Evolutionary conservation across 805 yeast genomes (phyloP).

Genomic region (Candida nonsorbophila): DNA sequence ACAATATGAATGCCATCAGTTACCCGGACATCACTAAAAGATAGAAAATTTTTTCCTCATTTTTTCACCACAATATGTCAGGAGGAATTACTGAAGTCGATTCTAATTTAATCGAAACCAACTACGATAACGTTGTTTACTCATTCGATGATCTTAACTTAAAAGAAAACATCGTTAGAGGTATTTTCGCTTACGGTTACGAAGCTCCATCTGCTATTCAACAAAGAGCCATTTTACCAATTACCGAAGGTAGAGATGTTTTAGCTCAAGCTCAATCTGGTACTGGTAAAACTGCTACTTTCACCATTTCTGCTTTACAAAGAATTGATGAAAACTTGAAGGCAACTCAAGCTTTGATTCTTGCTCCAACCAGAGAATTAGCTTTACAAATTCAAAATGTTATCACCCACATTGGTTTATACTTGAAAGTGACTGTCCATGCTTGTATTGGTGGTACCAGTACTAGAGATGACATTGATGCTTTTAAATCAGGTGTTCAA

Average conservation of each 20-base stretch:
- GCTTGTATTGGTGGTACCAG: slow-evolving; percentile 98
- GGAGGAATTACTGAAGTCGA: slow-evolving; percentile 79
- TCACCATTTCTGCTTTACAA: slow-evolving; percentile 68
- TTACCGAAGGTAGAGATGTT: slow-evolving; percentile 66
- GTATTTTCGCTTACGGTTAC: slow-evolving; percentile 77
- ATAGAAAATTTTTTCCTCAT: background rate
- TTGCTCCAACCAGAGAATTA: slow-evolving; percentile 97
- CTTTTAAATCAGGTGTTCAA: slow-evolving; percentile 82
- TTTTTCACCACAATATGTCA: slow-evolving; percentile 32
- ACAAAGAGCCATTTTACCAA: slow-evolving; percentile 73
- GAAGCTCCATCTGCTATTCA: slow-evolving; percentile 82
- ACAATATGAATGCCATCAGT: background rate
- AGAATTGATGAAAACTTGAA: slow-evolving; percentile 67
- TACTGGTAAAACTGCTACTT: slow-evolving; percentile 89
- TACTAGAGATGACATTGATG: slow-evolving; percentile 80
- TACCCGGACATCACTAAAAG: slow-evolving; percentile 2
- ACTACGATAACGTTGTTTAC: slow-evolving; percentile 84
- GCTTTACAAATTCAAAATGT: slow-evolving; percentile 96
- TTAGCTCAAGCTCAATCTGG: slow-evolving; percentile 88
- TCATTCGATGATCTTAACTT: slow-evolving; percentile 72
- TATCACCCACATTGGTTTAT: slow-evolving; percentile 81
- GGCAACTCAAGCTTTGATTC: slow-evolving; percentile 86
- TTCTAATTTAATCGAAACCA: slow-evolving; percentile 81
- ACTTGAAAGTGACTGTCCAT: slow-evolving; percentile 86
- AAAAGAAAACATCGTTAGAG: slow-evolving; percentile 69